Evolutionary conservation across 768 basidiomycete genomes (phyloP), one percentile per base, ranked within the genome.

Genomic region (Inosperma sp.): DNA sequence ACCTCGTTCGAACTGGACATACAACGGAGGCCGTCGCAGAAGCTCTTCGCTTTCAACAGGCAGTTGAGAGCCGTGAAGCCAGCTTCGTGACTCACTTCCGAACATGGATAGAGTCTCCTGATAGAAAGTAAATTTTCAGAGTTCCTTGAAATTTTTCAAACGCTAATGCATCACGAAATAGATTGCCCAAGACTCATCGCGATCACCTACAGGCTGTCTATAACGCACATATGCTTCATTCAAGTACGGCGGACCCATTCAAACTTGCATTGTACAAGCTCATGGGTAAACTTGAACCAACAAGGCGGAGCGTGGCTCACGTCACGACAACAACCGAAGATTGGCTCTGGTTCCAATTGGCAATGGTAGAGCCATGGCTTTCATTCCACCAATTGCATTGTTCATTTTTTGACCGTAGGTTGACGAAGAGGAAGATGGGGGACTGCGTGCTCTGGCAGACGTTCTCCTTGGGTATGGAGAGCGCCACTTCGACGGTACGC

Each of bases 261-360:
- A 98, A 97, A 65, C 82, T 94, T 48, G 94, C 93, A 0, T 67
- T 99, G 26, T 97, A 96, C 75, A 97, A 96, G 66, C 73, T 99
- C 29, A 87, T 97, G 76, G 95, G 93, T 36, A 88, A 88, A 59
- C 79, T 95, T 46, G 96, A 99, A 58, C 82, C 92, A 2, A 68
- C 79, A 4, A 76, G 88, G 49, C 78, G 93, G 41, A 86, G 81
- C 59, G 84, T 94, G 2, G 79, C 83, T 5, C 81, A 84, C 33
- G 92, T 97, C 4, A 97, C 93, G 0, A 79, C 80, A 8, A 94
- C 93, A 1, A 93, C 91, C 2, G 96, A 97, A 65, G 96, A 99
- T 67, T 99, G 95, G 95, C 73, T 97, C 29, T 99, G 95, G 95
- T 85, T 94, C 74, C 94, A 99, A 70, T 77, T 98, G 12, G 78